Evolutionary conservation across 768 basidiomycete species (phyloP).

Genomic region (button mushroom (Agaricus bisporus)): DNA sequence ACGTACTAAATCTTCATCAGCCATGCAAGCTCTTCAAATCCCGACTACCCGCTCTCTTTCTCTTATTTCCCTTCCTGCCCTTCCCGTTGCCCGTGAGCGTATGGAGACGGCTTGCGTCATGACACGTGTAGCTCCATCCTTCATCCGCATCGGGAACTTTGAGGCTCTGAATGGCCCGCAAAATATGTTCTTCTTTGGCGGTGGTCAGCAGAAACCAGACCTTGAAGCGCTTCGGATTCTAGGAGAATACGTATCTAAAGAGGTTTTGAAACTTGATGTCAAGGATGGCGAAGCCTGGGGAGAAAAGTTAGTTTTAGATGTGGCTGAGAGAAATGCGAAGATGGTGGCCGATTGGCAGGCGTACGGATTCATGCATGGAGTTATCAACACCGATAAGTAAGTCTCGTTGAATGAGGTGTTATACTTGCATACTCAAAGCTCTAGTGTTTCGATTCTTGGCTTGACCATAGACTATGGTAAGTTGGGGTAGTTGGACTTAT

Average conservation of each 20-base stretch:
- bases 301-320: slow-evolving; percentile 65
- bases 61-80: slow-evolving; percentile 64
- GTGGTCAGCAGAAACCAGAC: slow-evolving; percentile 70
- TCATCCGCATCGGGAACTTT: slow-evolving; percentile 88
- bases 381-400: slow-evolving; percentile 96
- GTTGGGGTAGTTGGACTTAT: slow-evolving; percentile 7
- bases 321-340: slow-evolving; percentile 75
- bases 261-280: slow-evolving; percentile 49
- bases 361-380: slow-evolving; percentile 92
- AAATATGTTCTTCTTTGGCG: slow-evolving; percentile 62
- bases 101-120: slow-evolving; percentile 67
- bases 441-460: slow-evolving; percentile 67
- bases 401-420: slow-evolving; percentile 11
- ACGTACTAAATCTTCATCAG: slow-evolving; percentile 15
- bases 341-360: slow-evolving; percentile 98
- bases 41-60: slow-evolving; percentile 87
- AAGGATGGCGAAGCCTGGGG: slow-evolving; percentile 61
- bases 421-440: slow-evolving; percentile 8
- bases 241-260: slow-evolving; percentile 64
- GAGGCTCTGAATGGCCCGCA: slow-evolving; percentile 76
- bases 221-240: slow-evolving; percentile 70
- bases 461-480: slow-evolving; percentile 73
- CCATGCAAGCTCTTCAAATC: slow-evolving; percentile 68
- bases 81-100: slow-evolving; percentile 73
- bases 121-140: slow-evolving; percentile 82